Base-by-base conservation (phyloP, 805 yeast species). In the Maudiozyma serrabonitensis region DNA sequence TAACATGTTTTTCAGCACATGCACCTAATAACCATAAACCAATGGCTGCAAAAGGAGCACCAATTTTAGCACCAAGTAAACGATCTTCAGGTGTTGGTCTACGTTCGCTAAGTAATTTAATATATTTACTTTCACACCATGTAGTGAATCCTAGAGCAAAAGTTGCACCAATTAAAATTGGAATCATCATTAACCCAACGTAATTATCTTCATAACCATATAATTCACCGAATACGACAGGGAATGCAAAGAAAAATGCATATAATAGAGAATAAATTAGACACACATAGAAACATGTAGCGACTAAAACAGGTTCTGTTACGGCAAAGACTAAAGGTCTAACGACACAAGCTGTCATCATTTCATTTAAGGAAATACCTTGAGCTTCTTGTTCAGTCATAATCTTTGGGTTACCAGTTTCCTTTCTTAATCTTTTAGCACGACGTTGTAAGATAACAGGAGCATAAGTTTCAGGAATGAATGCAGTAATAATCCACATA, bases 201-300 rank as follows among this genome's bases (percentile, higher is more conserved):
- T 74, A 73, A 58, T 87, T 86, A 66, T 87, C 95, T 56, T 82
- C 74, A 68, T 74, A 88, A 45, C 81, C 87, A 61, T 89, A 86
- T 48, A 88, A 74, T 49, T 81, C 84, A 49, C 75, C 76, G 66
- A 89, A 89, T 47, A 89, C 87, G 47, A 84, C 95, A 4, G 97
- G 97, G 69, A 85, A 89, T 0, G 97, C 96, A 70, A 88, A 89
- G 80, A 89, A 89, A 73, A 89, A 89, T 12, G 95, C 96, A 62
- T 89, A 89, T 46, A 89, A 73, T 63, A 89, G 74, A n/a, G 96
- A 83, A 71, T 89, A 89, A 66, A 89, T 87, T 64, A 89, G 75
- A 55, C 95, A 89, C 52, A 89, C 91, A 67, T 87, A 89, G 58
- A 79, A 78, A 67, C 95, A 87, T 74, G 89, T 79, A 56, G 87